These are phyloP conservation scores for Rhexocercosporidium sp. DNA, from an alignment of 2,329 filamentous ascomycete species.

Conservation along the genomic window DNA sequence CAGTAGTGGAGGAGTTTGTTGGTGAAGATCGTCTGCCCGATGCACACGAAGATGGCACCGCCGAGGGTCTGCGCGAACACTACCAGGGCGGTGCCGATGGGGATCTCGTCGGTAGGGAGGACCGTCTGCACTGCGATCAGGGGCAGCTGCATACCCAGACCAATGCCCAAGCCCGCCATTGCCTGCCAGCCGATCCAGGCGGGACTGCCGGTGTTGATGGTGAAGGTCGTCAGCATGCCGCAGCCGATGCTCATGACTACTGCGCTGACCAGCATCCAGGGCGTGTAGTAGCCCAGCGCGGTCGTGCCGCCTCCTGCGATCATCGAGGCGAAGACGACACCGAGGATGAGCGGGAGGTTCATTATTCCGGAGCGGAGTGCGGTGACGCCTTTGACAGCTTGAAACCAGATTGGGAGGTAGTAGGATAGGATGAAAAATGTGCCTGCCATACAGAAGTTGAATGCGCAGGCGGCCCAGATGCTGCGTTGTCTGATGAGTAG, in stretches of 20 bases:
- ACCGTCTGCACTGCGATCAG: constrained; percentile 60
- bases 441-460: constrained; percentile 33
- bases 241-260: neutral
- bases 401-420: constrained; percentile 55
- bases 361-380: constrained; percentile 44
- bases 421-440: constrained; percentile 46
- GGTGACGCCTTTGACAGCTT: constrained; percentile 47
- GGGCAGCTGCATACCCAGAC: constrained; percentile 61
- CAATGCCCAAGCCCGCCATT: constrained; percentile 57
- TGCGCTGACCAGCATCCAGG: constrained; percentile 18
- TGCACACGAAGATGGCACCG: constrained; percentile 60
- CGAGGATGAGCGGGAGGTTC: constrained; percentile 44
- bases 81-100: constrained; percentile 56
- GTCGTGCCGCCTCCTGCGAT: too few relatives aligned
- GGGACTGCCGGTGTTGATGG: constrained; percentile 48
- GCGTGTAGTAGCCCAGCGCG: constrained; percentile 40
- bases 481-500: neutral
- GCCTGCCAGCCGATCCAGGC: constrained; percentile 59
- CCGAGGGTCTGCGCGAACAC: constrained; percentile 62
- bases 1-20: too few relatives aligned
- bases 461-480: neutral
- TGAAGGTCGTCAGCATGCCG: constrained; percentile 40
- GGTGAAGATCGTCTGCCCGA: constrained; percentile 56
- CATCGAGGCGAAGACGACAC: constrained; percentile 25
- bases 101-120: constrained; percentile 54